Conservation (phyloP, 306 rosid species). For the Acmispon strigosus region DNA sequence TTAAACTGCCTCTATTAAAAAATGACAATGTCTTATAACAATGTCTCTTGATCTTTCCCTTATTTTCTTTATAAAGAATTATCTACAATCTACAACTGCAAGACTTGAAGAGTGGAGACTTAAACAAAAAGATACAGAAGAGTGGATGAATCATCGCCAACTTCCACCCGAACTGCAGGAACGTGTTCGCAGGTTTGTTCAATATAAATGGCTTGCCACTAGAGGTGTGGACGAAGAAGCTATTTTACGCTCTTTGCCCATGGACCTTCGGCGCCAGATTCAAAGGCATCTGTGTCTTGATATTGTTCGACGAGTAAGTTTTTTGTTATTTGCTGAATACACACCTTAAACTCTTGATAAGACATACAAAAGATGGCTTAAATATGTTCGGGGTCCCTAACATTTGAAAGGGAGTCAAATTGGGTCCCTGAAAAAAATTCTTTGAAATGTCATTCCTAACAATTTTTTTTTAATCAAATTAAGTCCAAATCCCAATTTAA, state of each 20-base stretch:
- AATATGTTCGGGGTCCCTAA: too few relatives aligned
- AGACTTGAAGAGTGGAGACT: constrained; percentile 94
- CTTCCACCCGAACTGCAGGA: constrained; percentile 69
- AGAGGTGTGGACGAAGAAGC: constrained; percentile 88
- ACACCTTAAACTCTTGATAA: too few relatives aligned
- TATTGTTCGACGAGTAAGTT: constrained; percentile 71
- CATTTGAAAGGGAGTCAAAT: too few relatives aligned
- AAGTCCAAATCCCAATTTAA: too few relatives aligned
- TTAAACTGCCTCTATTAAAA: background rate
- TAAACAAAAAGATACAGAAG: constrained; percentile 77
- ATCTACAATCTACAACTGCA: constrained; percentile 72
- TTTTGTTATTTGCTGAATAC: background rate
- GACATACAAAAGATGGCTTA: too few relatives aligned
- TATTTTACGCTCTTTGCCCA: constrained; percentile 61
- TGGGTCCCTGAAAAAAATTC: too few relatives aligned
- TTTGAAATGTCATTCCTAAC: too few relatives aligned
- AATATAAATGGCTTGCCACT: constrained; percentile 85
- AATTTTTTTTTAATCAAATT: too few relatives aligned
- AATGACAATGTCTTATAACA: background rate
- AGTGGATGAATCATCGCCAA: constrained; percentile 97
- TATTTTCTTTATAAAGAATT: constrained; percentile 32
- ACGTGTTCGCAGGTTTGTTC: constrained; percentile 75
- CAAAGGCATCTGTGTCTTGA: constrained; percentile 86
- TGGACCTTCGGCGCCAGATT: constrained; percentile 77
- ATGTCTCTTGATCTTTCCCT: background rate